phyloP scores from a whole-genome alignment of 2,329 filamentous ascomycete genomes.

The Amauroascus niger region DNA sequence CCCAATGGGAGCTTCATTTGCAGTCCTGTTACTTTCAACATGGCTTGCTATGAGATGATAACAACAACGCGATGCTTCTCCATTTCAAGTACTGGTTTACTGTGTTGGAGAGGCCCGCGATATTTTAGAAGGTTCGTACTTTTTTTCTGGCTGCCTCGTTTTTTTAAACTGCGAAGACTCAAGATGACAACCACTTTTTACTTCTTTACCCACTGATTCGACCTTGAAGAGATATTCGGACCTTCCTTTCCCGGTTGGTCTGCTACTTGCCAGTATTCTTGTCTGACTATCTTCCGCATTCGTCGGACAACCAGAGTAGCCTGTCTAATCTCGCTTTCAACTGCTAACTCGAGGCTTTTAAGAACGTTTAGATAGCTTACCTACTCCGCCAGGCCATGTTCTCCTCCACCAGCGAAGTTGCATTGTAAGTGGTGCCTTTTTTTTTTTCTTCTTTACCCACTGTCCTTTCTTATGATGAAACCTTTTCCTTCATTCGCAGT shows the following conservation, averaged over 20 bases:
- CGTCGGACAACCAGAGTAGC: background rate
- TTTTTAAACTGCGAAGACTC: constrained; percentile 15
- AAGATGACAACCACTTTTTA: constrained; percentile 52
- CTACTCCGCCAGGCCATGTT: background rate
- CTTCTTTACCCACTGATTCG: constrained; percentile 57
- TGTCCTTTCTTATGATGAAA: constrained; percentile 40
- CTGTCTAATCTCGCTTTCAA: background rate
- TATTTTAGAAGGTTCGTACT: background rate
- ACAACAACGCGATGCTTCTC: too few species aligned
- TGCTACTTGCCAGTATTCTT: constrained; percentile 65
- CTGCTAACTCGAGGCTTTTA: background rate
- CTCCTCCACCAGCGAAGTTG: background rate
- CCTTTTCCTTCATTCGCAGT: constrained; percentile 52
- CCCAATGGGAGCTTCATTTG: too few species aligned
- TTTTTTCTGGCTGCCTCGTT: constrained; percentile 10
- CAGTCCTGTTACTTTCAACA: too few species aligned
- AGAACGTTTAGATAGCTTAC: background rate
- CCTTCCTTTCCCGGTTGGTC: constrained; percentile 52
- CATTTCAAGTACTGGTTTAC: too few species aligned
- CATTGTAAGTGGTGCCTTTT: background rate
- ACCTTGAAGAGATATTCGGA: constrained; percentile 57
- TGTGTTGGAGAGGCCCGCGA: too few species aligned
- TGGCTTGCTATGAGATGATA: too few species aligned
- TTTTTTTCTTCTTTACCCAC: constrained; percentile 7
- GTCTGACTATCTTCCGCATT: constrained; percentile 44